phyloP scores from a whole-genome alignment of 2,329 filamentous ascomycete species.

The Beauveria pseudobassiana region DNA sequence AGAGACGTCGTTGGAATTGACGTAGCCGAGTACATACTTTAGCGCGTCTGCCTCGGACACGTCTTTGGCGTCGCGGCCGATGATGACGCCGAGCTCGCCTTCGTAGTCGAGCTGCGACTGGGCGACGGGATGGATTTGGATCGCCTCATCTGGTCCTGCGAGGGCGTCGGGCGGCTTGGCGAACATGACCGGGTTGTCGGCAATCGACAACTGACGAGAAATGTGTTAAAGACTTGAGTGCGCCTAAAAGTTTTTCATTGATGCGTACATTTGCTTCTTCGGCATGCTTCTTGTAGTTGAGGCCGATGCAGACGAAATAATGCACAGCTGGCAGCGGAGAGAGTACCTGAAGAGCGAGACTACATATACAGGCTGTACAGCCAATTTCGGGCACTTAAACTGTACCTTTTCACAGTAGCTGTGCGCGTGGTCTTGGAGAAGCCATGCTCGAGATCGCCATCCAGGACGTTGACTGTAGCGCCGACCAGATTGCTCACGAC shows the following conservation, averaged over 20 bases:
- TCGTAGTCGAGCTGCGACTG: conserved; percentile 2
- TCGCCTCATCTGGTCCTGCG: conserved; percentile 13
- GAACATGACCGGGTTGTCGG: conserved; percentile 13
- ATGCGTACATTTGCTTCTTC: conserved; percentile 15
- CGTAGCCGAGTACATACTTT: conserved; percentile 49
- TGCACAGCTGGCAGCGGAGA: neutral
- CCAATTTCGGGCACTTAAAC: rapidly evolving
- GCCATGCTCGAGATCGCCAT: neutral
- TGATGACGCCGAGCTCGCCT: conserved; percentile 43
- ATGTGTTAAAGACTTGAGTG: neutral
- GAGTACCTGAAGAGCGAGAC: neutral
- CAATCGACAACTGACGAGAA: neutral
- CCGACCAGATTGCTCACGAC: neutral
- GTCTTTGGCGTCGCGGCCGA: conserved; percentile 39
- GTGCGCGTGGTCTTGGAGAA: neutral
- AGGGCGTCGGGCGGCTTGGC: conserved; percentile 17
- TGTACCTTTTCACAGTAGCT: neutral
- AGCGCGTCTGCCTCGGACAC: conserved; percentile 38
- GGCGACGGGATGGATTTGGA: conserved; percentile 37
- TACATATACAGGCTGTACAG: neutral
- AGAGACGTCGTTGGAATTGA: conserved; percentile 46
- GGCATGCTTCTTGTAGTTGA: conserved; percentile 23
- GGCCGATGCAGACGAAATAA: conserved; percentile 20
- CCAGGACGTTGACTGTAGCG: neutral
- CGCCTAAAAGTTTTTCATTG: too few species aligned